Evolutionary conservation across 2,329 filamentous ascomycete species (phyloP).

Genomic region (Fusarium protoensiforme): DNA sequence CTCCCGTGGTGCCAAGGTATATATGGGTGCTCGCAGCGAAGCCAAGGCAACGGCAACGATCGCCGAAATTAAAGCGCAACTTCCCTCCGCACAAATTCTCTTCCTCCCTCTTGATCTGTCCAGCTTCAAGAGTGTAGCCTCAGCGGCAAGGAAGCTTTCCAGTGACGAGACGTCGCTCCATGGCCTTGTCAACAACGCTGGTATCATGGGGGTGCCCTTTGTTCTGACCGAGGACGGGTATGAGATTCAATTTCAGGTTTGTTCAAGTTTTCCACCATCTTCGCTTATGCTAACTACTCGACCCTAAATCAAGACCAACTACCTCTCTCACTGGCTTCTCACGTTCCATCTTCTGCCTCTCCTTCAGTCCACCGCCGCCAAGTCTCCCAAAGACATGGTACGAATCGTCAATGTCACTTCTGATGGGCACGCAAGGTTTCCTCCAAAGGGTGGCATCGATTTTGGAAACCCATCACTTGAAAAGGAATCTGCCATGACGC

Average conservation of each 20-base stretch:
- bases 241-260: slow-evolving; percentile 45
- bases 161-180: slow-evolving; percentile 44
- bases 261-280: not conserved
- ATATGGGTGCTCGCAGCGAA: slow-evolving; percentile 51
- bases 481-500: slow-evolving; percentile 1
- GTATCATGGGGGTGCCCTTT: slow-evolving; percentile 50
- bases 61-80: slow-evolving; percentile 44
- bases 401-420: slow-evolving; percentile 38
- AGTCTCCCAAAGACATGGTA: slow-evolving; percentile 10
- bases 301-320: slow-evolving; percentile 49
- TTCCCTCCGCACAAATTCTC: slow-evolving; percentile 46
- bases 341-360: slow-evolving; percentile 52
- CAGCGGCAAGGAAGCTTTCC: slow-evolving; percentile 47
- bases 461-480: slow-evolving; percentile 29
- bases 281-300: not conserved
- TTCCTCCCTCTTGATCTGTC: slow-evolving; percentile 51
- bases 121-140: slow-evolving; percentile 49
- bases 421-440: slow-evolving; percentile 26
- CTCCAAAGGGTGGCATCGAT: slow-evolving; percentile 29
- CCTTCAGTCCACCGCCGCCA: slow-evolving; percentile 46
- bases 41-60: slow-evolving; percentile 48
- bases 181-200: slow-evolving; percentile 55
- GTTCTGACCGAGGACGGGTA: slow-evolving; percentile 7
- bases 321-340: slow-evolving; percentile 55
- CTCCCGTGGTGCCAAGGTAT: slow-evolving; percentile 52